Evolutionary conservation across 2,329 filamentous ascomycete genomes (phyloP).

Genomic region (Didymosphaeria variabile): DNA sequence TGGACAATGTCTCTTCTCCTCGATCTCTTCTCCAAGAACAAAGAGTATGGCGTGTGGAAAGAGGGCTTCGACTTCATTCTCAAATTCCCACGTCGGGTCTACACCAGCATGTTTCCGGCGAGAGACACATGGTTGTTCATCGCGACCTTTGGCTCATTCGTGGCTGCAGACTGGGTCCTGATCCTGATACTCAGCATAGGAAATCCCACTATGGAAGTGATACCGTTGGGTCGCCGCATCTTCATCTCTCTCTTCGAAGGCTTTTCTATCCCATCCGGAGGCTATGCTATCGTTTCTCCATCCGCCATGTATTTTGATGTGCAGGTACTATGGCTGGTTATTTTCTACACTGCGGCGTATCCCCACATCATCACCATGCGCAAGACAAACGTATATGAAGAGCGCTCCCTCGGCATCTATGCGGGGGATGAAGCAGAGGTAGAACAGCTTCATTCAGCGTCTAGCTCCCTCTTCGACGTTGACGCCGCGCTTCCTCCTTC

Average conservation of each 20-base stretch:
- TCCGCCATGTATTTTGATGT: constrained; percentile 33
- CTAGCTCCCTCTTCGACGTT: constrained; percentile 31
- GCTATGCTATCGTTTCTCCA: constrained; percentile 32
- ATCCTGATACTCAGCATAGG: constrained; percentile 32
- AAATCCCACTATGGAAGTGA: constrained; percentile 32
- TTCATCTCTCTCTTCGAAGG: constrained; percentile 35
- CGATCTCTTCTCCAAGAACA: constrained; percentile 26
- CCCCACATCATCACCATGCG: constrained; percentile 36
- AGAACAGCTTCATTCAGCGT: constrained; percentile 33
- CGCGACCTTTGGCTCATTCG: constrained; percentile 29
- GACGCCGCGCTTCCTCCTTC: constrained; percentile 23
- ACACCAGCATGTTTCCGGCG: constrained; percentile 34
- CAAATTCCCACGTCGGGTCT: constrained; percentile 30
- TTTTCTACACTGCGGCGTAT: constrained; percentile 33
- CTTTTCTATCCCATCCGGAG: constrained; percentile 34
- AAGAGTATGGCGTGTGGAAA: constrained; percentile 35
- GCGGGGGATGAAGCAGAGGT: constrained; percentile 30
- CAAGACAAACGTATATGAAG: constrained; percentile 33
- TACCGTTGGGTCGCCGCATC: constrained; percentile 30
- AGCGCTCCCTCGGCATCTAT: constrained; percentile 30
- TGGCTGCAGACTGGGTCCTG: constrained; percentile 30
- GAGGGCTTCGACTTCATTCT: constrained; percentile 34
- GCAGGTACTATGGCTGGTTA: constrained; percentile 32
- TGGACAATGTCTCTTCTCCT: constrained; percentile 31
- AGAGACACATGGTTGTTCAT: constrained; percentile 32